These are phyloP conservation scores for Zygosaccharomyces siamensis DNA, from an alignment of 805 yeast species.

Conservation along the genomic window DNA sequence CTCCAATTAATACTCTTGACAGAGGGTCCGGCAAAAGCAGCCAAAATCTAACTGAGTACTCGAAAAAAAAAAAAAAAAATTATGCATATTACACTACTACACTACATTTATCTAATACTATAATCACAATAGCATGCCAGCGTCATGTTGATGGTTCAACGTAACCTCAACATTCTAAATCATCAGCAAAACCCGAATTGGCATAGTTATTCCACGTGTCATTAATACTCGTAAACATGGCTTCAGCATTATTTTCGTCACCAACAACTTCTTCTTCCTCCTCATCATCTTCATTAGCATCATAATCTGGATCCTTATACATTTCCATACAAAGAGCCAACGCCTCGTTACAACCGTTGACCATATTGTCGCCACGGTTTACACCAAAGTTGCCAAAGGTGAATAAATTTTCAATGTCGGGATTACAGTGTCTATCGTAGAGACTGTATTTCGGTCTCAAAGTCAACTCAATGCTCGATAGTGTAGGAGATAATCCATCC, in stretches of 20 bases:
- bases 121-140: neutral
- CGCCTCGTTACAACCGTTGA: conserved; percentile 36
- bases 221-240: conserved; percentile 4
- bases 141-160: neutral
- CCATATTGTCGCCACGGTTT: conserved; percentile 39
- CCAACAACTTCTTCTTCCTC: neutral
- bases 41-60: too few relatives aligned
- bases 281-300: conserved; percentile 2
- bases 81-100: neutral
- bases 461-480: conserved; percentile 32
- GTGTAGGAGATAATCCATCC: conserved; percentile 5
- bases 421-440: conserved; percentile 36
- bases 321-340: conserved; percentile 35
- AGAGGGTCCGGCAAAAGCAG: neutral
- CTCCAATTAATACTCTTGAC: neutral
- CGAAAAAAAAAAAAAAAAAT: neutral
- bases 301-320: conserved; percentile 13
- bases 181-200: conserved; percentile 9
- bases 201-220: conserved; percentile 4
- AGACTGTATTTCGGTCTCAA: conserved; percentile 36
- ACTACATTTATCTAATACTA: neutral
- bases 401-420: conserved; percentile 35
- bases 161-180: neutral
- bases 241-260: conserved; percentile 1
- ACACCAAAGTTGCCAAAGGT: conserved; percentile 37